These are phyloP conservation scores for Geotrichum australiense DNA, from an alignment of 1,139 yeast species.

Conservation along the genomic window DNA sequence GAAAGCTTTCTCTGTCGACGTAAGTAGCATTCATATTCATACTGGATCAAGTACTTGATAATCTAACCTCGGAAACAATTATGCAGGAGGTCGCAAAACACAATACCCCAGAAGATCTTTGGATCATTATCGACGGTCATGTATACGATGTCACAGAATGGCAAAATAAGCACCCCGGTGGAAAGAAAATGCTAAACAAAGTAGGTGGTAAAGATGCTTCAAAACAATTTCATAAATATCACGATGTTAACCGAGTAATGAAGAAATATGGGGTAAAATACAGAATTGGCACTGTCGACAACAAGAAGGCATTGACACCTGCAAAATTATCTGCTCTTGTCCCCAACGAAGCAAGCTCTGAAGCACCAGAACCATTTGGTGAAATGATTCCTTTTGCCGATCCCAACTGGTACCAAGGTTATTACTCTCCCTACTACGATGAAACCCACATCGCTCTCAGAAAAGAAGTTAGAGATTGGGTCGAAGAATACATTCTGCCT, in stretches of 20 bases:
- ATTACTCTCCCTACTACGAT: constrained; percentile 37
- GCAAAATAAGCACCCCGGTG: constrained; percentile 93
- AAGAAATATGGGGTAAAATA: constrained; percentile 35
- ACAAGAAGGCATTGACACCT: constrained; percentile 7
- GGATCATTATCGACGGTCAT: constrained; percentile 81
- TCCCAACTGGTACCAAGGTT: constrained; percentile 41
- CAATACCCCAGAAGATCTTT: constrained; percentile 67
- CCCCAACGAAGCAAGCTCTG: constrained; percentile 6
- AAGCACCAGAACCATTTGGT: constrained; percentile 30
- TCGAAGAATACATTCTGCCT: constrained; percentile 36
- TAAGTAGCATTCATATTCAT: constrained; percentile 3
- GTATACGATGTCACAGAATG: constrained; percentile 82
- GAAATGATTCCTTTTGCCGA: constrained; percentile 41
- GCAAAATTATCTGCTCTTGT: constrained; percentile 17
- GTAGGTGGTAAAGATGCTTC: constrained; percentile 93
- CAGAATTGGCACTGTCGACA: constrained; percentile 33
- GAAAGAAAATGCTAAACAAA: constrained; percentile 60
- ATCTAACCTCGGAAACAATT: constrained; percentile 1
- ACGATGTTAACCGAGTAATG: constrained; percentile 38
- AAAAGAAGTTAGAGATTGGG: constrained; percentile 37
- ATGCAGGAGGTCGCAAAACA: constrained; percentile 67
- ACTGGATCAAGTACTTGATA: background rate
- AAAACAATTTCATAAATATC: constrained; percentile 54
- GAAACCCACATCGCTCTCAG: constrained; percentile 37
- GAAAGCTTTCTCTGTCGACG: constrained; percentile 13